Evolutionary conservation across 768 basidiomycete species (phyloP).

Genomic region (Macrolepiota albuminosa): DNA sequence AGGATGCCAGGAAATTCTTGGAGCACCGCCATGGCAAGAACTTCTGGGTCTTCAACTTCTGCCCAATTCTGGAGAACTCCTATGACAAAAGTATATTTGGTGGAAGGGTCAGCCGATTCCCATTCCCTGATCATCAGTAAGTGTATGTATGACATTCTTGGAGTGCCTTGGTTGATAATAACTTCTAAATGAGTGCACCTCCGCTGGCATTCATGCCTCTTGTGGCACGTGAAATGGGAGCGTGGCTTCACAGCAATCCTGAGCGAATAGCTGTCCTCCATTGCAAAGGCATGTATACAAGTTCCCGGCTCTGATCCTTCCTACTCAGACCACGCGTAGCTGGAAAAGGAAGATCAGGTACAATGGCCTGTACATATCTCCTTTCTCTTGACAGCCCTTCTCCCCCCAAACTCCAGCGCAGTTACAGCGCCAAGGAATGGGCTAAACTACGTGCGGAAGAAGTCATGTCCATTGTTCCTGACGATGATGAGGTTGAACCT

Average conservation of each 20-base stretch:
- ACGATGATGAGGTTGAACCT: slow-evolving; percentile 27
- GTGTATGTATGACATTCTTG: slow-evolving; percentile 58
- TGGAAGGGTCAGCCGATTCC: slow-evolving; percentile 75
- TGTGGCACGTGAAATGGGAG: slow-evolving; percentile 65
- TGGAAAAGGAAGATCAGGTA: slow-evolving; percentile 83
- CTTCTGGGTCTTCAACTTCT: slow-evolving; percentile 89
- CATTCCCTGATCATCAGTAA: slow-evolving; percentile 89
- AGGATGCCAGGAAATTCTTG: slow-evolving; percentile 73
- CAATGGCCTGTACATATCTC: slow-evolving; percentile 79
- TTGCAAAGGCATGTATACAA: slow-evolving; percentile 62
- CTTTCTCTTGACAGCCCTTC: slow-evolving; percentile 51
- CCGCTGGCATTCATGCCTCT: slow-evolving; percentile 73
- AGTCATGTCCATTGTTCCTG: slow-evolving; percentile 43
- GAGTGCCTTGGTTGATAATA: not conserved
- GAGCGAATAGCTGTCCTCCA: slow-evolving; percentile 78
- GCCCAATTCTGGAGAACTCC: slow-evolving; percentile 74
- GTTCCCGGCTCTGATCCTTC: not conserved
- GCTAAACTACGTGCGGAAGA: slow-evolving; percentile 43
- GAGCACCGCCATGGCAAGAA: slow-evolving; percentile 68
- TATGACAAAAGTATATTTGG: slow-evolving; percentile 69
- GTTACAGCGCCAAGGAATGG: slow-evolving; percentile 42
- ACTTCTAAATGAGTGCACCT: slow-evolving; percentile 28
- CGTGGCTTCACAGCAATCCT: slow-evolving; percentile 62
- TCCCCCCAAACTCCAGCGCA: slow-evolving; percentile 44
- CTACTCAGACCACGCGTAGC: slow-evolving; percentile 32